Base-by-base conservation (phyloP, 2,329 filamentous ascomycete species). In the Aschersonia sp. region DNA sequence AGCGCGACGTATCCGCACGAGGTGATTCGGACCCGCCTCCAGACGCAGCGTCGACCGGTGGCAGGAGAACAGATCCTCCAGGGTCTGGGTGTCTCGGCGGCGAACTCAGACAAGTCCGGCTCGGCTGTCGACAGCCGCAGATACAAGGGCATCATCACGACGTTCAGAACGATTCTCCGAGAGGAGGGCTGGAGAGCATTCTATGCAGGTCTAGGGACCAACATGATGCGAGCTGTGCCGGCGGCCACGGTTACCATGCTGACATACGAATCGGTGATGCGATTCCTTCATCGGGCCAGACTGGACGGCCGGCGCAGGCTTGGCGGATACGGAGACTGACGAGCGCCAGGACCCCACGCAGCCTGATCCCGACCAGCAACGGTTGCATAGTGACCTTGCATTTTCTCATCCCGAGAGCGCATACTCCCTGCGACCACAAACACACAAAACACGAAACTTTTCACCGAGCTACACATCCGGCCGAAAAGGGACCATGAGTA, bases 151-250 rank as follows among this genome's bases (percentile, higher is more conserved):
- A 77, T 95, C 35, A 64, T 89, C 43, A 81, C 76, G 59, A 95
- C 90, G 0, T 90, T 84, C 63, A 79, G 81, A 52, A 89, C 82
- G 3, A 97, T 98, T 51, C 68, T 95, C 39, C 71, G 70, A 35
- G 92, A 98, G 64, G 92, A 98, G 65, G 92, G 92, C 6, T 95
- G 90, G 89, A 76, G 84, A 52, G 90, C 90, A 4, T 97, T 98
- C 58, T 98, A 98, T 62, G 90, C 89, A 30, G 92, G 92, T 37
- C 87, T 98, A 73, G 92, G 92, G 39, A 95, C 90, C 45, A 98
- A 98, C 66, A 86, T 98, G 79, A 87, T 97, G 72, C 79, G 92
- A 48, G 92, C 92, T 6, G 83, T 98, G 10, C 92, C 92, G 32
- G 88, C 92, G 29, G 90, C 92, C 22, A 94, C 94, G 58, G 95